Conservation (phyloP, 805 yeast species). For the Suhomyces faveliae region DNA sequence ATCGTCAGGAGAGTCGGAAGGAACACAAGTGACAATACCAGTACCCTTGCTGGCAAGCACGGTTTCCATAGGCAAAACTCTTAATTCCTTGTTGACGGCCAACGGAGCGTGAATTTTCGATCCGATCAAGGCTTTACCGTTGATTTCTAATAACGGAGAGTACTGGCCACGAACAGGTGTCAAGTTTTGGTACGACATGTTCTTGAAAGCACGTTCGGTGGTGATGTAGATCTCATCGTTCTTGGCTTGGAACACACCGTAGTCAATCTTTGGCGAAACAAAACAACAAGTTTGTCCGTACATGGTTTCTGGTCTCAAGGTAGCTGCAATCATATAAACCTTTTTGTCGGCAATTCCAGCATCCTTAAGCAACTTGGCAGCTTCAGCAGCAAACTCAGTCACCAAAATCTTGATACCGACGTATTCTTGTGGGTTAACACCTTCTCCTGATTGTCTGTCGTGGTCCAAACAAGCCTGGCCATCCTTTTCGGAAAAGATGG, state of each 20-base stretch:
- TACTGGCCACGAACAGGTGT: constrained; percentile 86
- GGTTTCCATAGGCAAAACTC: constrained; percentile 96
- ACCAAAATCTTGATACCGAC: constrained; percentile 85
- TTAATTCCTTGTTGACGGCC: constrained; percentile 63
- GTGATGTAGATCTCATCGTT: constrained; percentile 68
- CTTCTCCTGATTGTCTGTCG: constrained; percentile 96
- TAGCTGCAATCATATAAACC: constrained; percentile 87
- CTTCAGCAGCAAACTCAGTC: constrained; percentile 55
- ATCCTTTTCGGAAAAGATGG: constrained; percentile 95
- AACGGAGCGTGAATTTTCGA: constrained; percentile 84
- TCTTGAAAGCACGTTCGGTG: constrained; percentile 94
- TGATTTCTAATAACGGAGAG: constrained; percentile 54
- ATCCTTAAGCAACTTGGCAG: constrained; percentile 53
- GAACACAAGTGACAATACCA: constrained; percentile 98
- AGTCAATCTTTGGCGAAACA: constrained; percentile 89
- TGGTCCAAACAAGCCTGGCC: constrained; percentile 99
- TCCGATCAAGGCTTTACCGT: constrained; percentile 79
- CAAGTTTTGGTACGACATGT: constrained; percentile 92
- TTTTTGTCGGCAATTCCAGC: constrained; percentile 55
- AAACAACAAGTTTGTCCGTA: constrained; percentile 98
- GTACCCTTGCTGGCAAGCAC: constrained; percentile 95
- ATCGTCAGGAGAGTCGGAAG: constrained; percentile 99
- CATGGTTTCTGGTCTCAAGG: constrained; percentile 98
- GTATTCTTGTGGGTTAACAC: constrained; percentile 95
- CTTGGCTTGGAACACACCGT: constrained; percentile 89